phyloP scores from a whole-genome alignment of 176 grass and related monocot species.

The Triticum timopheevii region DNA sequence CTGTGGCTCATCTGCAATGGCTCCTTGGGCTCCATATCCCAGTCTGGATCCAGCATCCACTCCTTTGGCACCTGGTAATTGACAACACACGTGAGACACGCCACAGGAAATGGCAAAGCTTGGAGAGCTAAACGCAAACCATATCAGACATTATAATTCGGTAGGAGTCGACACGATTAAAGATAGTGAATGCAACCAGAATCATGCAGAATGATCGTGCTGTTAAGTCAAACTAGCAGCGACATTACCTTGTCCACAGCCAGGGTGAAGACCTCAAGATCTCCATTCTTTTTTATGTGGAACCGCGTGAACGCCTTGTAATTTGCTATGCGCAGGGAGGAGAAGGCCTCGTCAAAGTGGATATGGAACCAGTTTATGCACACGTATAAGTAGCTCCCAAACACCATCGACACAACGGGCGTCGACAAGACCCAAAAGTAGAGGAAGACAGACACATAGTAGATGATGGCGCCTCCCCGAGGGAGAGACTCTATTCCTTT shows the following conservation, averaged over 20 bases:
- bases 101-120: background rate
- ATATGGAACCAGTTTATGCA: conserved; percentile 98
- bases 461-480: conserved; percentile 84
- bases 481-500: conserved; percentile 82
- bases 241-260: conserved; percentile 76
- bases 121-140: background rate
- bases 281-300: conserved; percentile 79
- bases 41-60: conserved; percentile 94
- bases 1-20: conserved; percentile 74
- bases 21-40: conserved; percentile 81
- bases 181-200: background rate
- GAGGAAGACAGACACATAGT: conserved; percentile 81
- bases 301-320: conserved; percentile 89
- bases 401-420: conserved; percentile 87
- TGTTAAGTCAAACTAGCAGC: background rate
- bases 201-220: background rate
- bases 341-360: conserved; percentile 98
- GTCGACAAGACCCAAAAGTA: conserved; percentile 99
- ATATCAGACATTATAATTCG: background rate
- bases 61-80: conserved; percentile 81
- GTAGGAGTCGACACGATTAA: background rate
- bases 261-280: conserved; percentile 88
- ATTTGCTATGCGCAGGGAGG: conserved; percentile 92
- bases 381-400: conserved; percentile 92
- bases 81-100: background rate